Conservation (phyloP, 805 yeast species). For the Candida koratica region DNA sequence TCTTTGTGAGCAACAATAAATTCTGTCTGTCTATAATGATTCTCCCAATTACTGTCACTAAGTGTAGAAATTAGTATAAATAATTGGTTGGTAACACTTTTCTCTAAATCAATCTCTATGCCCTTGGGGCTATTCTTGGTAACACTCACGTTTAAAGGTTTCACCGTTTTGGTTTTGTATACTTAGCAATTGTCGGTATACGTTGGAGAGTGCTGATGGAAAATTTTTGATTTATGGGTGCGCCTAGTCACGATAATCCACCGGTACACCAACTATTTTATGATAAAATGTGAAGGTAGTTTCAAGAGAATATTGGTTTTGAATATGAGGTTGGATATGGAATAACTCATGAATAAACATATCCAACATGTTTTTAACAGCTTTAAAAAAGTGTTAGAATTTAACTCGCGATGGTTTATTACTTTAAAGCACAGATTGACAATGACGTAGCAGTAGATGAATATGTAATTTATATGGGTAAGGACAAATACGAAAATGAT, state of each 20-base stretch:
- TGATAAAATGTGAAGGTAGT: too few species aligned
- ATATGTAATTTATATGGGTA: conserved; percentile 60
- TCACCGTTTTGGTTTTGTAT: conserved; percentile 23
- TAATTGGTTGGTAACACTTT: conserved; percentile 49
- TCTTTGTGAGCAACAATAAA: conserved; percentile 26
- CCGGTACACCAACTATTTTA: too few species aligned
- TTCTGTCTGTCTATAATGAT: conserved; percentile 43
- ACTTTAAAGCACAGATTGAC: conserved; percentile 21
- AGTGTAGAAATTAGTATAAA: conserved; percentile 47
- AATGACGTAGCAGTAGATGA: conserved; percentile 21
- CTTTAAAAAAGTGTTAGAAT: too few species aligned
- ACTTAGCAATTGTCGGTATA: conserved; percentile 26
- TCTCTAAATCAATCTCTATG: conserved; percentile 31
- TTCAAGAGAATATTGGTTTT: too few species aligned
- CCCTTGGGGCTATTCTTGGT: conserved; percentile 37
- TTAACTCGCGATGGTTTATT: conserved; percentile 27
- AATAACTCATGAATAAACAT: too few species aligned
- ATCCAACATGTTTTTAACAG: too few species aligned
- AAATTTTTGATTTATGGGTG: too few species aligned
- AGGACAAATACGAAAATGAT: conserved; percentile 64
- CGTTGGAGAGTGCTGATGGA: too few species aligned
- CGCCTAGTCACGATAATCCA: too few species aligned
- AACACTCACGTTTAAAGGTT: conserved; percentile 9
- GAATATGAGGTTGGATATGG: too few species aligned
- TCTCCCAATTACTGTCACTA: conserved; percentile 36